These are phyloP conservation scores for Kodamaea fukazawae DNA, from an alignment of 805 yeast species.

Conservation along the genomic window DNA sequence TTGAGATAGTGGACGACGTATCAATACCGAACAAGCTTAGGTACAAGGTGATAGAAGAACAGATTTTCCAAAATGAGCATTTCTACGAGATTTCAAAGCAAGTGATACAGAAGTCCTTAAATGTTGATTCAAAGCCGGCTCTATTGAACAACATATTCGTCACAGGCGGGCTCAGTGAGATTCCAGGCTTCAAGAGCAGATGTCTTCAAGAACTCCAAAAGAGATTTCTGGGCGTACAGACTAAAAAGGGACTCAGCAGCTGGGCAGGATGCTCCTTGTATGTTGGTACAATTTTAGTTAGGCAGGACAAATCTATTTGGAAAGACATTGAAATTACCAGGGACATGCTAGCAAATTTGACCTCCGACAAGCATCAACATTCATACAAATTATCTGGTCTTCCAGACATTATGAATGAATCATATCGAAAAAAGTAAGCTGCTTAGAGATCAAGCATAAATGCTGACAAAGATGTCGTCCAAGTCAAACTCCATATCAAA, in stretches of 20 bases:
- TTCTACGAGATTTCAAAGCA: constrained; percentile 9
- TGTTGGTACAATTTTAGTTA: constrained; percentile 17
- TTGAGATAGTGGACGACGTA: constrained; percentile 14
- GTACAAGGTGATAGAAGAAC: constrained; percentile 14
- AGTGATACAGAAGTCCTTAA: constrained; percentile 9
- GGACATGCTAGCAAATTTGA: constrained; percentile 13
- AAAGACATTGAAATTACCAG: constrained; percentile 22
- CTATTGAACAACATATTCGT: constrained; percentile 21
- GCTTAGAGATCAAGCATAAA: background rate
- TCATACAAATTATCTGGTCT: constrained; percentile 8
- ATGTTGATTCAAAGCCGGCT: constrained; percentile 19
- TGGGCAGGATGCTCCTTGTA: constrained; percentile 35
- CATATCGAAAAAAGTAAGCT: no score
- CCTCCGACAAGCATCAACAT: constrained; percentile 5
- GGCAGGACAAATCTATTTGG: constrained; percentile 16
- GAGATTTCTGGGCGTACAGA: constrained; percentile 2
- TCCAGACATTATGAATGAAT: constrained; percentile 1
- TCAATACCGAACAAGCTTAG: constrained; percentile 12
- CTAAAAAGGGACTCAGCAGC: constrained; percentile 22
- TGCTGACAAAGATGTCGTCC: constrained; percentile 5
- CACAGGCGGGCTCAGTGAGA: constrained; percentile 23
- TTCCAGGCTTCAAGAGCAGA: constrained; percentile 23
- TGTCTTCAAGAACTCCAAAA: constrained; percentile 14
- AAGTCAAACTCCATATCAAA: constrained; percentile 4
- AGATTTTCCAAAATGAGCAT: constrained; percentile 10